Base-by-base conservation (phyloP, 345 rosid genomes). In the Salix caprea region DNA sequence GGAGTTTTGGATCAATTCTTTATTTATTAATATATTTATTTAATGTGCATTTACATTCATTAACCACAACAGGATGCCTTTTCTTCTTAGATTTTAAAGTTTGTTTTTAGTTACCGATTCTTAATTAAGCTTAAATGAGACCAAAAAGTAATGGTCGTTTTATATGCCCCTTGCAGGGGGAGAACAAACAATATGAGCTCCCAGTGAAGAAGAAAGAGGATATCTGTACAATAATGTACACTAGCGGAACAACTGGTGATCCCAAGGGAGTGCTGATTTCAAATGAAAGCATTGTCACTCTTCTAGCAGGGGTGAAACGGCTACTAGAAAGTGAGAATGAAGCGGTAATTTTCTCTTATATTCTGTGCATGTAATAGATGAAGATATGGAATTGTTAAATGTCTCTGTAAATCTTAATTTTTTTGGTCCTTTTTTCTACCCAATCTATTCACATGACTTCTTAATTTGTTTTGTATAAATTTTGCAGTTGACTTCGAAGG, bases 161-260 rank as follows among this genome's bases (percentile, higher is more conserved):
- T 60, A 24, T 68, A 70, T 84, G 68, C 68, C 70, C 65, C 61
- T 78, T 74, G 54, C 80, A 96, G 98, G 97, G 98, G 67, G 90
- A 84, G 30, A 78, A 85, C 67, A 87, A 91, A 74, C 77, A 89
- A 40, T 90, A 78, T 84, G 97, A 94, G 61, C 90, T 94, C 76
- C 99, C 99, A 21, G 91, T 76, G 82, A 96, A 92, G 80, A 85
- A 74, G 84, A 87, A 88, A 84, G 84, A 78, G 42, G 99, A 96
- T 73, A 86, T 96, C 54, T 94, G 97, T 82, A 96, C 98, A 21
- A 91, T 94, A 71, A 96, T 94, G 99, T 96, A 96, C 78, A 96
- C 99, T 58, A 96, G 99, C 72, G 99, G 99, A 78, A 96, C 99
- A 77, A 94, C 99, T 82, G 98, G 97, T 82, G 97, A 96, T 85